Evolutionary conservation across 345 rosid species (phyloP).

Genomic region (Bretschneidera sinensis): DNA sequence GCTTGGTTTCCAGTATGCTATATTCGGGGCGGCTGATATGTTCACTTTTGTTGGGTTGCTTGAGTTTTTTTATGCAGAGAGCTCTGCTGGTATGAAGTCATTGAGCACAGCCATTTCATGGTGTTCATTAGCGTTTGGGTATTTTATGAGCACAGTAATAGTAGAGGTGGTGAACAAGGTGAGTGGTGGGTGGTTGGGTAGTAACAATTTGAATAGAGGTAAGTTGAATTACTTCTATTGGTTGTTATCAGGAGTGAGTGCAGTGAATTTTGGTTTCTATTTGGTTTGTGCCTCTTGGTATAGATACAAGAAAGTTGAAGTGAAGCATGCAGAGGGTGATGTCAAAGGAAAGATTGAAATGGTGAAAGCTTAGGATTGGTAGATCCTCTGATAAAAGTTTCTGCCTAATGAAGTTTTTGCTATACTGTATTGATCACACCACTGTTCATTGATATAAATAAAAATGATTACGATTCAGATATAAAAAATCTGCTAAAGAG

Average conservation of each 20-base stretch:
- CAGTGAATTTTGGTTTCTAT: slow-evolving; percentile 57
- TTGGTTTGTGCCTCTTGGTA: slow-evolving; percentile 58
- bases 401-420: no score
- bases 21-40: slow-evolving; percentile 51
- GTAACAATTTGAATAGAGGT: slow-evolving; percentile 63
- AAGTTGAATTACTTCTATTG: slow-evolving; percentile 60
- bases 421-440: no score
- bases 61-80: slow-evolving; percentile 73
- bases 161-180: slow-evolving; percentile 51
- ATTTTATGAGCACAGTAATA: slow-evolving; percentile 52
- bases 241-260: slow-evolving; percentile 68
- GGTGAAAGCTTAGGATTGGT: background rate
- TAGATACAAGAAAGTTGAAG: slow-evolving; percentile 50
- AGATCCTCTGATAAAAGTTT: no score
- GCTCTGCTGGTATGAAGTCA: slow-evolving; percentile 78
- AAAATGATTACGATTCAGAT: no score
- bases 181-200: slow-evolving; percentile 50
- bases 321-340: no score
- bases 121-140: slow-evolving; percentile 63
- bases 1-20: slow-evolving; percentile 68
- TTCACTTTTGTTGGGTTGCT: slow-evolving; percentile 71
- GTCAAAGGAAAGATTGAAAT: background rate
- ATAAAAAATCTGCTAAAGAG: no score
- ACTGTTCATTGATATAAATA: no score
- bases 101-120: slow-evolving; percentile 61